Conservation (phyloP, 169 alveolate species). For the Miamiensis avidus region DNA sequence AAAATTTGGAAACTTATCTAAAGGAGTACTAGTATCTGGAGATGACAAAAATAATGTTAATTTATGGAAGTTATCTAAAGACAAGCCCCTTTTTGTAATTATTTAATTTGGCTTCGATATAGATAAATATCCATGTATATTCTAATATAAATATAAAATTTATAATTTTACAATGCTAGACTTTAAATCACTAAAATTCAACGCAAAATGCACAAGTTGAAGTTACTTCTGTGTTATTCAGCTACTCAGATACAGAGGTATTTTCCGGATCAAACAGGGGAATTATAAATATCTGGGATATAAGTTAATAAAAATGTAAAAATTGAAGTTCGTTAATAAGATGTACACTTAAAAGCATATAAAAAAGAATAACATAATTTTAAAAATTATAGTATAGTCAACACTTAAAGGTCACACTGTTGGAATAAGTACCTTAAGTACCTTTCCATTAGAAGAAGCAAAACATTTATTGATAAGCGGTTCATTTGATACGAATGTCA, state of each 20-base stretch:
- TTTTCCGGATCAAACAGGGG: conserved; percentile 80
- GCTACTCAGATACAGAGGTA: conserved; percentile 40
- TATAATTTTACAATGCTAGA: background rate
- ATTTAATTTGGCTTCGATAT: background rate
- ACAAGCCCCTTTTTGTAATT: conserved; percentile 35
- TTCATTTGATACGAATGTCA: conserved; percentile 65
- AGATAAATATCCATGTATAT: too few relatives aligned
- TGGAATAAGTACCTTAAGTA: conserved; percentile 29
- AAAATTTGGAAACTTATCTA: conserved; percentile 51
- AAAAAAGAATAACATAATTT: background rate
- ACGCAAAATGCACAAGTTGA: conserved; percentile 31
- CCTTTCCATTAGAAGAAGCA: conserved; percentile 40
- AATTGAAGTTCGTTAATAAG: too few relatives aligned
- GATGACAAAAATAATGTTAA: conserved; percentile 57
- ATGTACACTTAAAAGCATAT: too few relatives aligned
- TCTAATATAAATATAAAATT: too few relatives aligned
- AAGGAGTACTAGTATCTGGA: conserved; percentile 57
- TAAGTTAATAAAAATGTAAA: conserved; percentile 51
- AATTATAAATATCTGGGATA: conserved; percentile 73
- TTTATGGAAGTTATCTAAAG: conserved; percentile 56
- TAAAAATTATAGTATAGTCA: conserved; percentile 1
- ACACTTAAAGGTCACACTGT: conserved; percentile 64
- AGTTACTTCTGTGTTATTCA: conserved; percentile 39
- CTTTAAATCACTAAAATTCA: background rate
- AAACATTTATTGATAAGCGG: conserved; percentile 57